Conservation (phyloP, 176 grass and related monocot species). For the Elaeis guineensis region DNA sequence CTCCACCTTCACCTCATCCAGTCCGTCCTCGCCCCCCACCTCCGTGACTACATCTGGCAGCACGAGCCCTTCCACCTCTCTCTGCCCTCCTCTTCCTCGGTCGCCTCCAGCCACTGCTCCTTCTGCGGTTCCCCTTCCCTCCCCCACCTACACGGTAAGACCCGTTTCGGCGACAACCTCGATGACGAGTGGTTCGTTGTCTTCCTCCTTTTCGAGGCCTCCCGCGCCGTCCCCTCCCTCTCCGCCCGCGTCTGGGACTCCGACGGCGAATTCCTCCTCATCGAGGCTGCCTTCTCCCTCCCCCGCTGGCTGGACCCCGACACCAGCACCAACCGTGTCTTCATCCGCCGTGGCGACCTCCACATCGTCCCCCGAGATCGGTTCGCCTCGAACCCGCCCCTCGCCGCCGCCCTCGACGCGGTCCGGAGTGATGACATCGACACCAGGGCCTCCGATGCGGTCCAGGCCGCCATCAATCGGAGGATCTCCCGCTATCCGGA, state of each 20-base stretch:
- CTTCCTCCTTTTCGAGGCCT: constrained; percentile 60
- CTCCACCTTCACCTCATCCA: constrained; percentile 15
- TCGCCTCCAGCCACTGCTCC: constrained; percentile 33
- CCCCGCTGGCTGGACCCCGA: constrained; percentile 78
- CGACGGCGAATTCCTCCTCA: constrained; percentile 96
- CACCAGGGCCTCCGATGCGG: constrained; percentile 49
- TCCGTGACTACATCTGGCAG: constrained; percentile 2
- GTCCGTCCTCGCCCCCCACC: constrained; percentile 52
- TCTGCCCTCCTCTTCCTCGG: constrained; percentile 42
- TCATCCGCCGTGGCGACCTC: constrained; percentile 67
- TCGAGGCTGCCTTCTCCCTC: constrained; percentile 79
- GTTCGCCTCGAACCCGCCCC: constrained; percentile 36
- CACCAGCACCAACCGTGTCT: constrained; percentile 61
- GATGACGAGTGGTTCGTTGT: constrained; percentile 82
- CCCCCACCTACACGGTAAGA: constrained; percentile 73
- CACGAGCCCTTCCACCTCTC: constrained; percentile 33
- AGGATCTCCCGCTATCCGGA: constrained; percentile 54
- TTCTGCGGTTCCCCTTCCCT: constrained; percentile 44
- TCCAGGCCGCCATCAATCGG: constrained; percentile 55
- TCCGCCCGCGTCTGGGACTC: constrained; percentile 67
- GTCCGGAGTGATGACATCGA: constrained; percentile 36
- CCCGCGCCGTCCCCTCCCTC: constrained; percentile 29
- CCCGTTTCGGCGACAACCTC: constrained; percentile 70
- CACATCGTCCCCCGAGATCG: constrained; percentile 60
- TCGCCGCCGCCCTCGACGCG: constrained; percentile 39